These are phyloP conservation scores for Penicillium polonicum DNA, from an alignment of 2,329 filamentous ascomycete genomes.

Conservation along the genomic window DNA sequence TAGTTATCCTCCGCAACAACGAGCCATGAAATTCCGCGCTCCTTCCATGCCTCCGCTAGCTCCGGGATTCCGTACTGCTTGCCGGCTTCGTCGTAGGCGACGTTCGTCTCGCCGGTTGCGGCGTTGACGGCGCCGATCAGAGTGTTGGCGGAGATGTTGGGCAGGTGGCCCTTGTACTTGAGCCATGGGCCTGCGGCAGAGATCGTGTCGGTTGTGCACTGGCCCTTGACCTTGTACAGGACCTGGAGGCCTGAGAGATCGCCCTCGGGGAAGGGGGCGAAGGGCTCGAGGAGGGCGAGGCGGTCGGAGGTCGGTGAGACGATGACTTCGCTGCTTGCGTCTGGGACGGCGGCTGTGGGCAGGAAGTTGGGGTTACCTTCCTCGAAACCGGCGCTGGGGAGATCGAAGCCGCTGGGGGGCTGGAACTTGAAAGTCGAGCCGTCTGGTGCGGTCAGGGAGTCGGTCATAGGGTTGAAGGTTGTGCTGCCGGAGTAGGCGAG, in stretches of 20 bases:
- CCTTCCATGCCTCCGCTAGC: constrained; percentile 80
- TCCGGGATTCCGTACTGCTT: constrained; percentile 54
- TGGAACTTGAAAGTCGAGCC: constrained; percentile 83
- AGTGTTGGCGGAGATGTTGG: constrained; percentile 97
- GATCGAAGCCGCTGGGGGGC: constrained; percentile 62
- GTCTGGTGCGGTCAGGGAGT: constrained; percentile 74
- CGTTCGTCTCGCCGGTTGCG: constrained; percentile 88
- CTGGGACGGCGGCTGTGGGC: constrained; percentile 69
- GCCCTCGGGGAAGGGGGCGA: constrained; percentile 72
- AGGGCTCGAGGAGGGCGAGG: constrained; percentile 87
- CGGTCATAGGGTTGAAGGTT: constrained; percentile 93
- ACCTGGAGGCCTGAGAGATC: constrained; percentile 79
- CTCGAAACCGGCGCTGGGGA: constrained; percentile 74
- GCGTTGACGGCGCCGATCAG: constrained; percentile 93
- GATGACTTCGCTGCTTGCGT: constrained; percentile 68
- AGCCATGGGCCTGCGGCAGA: constrained; percentile 96
- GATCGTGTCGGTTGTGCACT: constrained; percentile 99
- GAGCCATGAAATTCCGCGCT: constrained; percentile 74
- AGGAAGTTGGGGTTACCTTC: constrained; percentile 72
- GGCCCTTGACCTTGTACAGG: constrained; percentile 93
- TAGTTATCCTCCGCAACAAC: constrained; percentile 98
- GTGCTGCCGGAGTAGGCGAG: constrained; percentile 91
- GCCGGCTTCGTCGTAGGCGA: constrained; percentile 82
- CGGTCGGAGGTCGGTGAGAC: constrained; percentile 87
- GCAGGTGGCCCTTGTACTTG: constrained; percentile 98